Base-by-base conservation (phyloP, 768 basidiomycete species). In the Coprinopsis marcescibilis region DNA sequence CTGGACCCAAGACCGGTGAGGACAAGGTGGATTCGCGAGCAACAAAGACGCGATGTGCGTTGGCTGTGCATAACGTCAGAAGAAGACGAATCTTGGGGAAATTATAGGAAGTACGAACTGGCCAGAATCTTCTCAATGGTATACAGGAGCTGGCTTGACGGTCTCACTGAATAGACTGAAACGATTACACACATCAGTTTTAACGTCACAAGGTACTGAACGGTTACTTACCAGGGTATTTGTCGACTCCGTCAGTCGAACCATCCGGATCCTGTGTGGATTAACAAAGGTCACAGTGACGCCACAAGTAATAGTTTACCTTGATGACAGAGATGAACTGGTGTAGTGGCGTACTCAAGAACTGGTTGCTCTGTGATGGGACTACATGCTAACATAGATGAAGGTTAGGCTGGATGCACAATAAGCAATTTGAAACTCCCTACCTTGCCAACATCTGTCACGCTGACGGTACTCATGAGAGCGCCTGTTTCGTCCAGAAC, bases 51-150 rank as follows among this genome's bases (percentile, higher is more conserved):
- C 89, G 77, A 57, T 89, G 88, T 0, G 89, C 71, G 59, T 83
- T 85, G 27, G 89, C 89, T 90, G 24, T 34, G 52, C 40, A 46
- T 51, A n/a, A 45, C 21, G 45, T 36, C 30, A n/a, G 47, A 21
- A 35, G 39, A 11, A 23, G 21, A 7, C 34, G 11, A 45, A 23
- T 15, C 3, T 5, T n/a, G 7, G 35, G 36, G 15, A 32, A 3
- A 40, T 11, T 12, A n/a, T 1, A 10, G 23, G 10, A 3, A 21
- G 24, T 19, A 72, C 85, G 52, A 57, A 90, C 88, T 91, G 2
- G 89, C 87, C 19, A 91, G 74, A 7, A 90, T 69, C 60, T 90
- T 91, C 63, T 89, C 77, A 45, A 89, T 80, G 1, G 85, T 80
- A 61, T 81, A 87, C 11, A 73, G 71, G 3, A 90, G 70, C 5